Evolutionary conservation across 176 grass and related monocot genomes (phyloP), one percentile per base, ranked within the genome.

Genomic region (Triticum monococcum): DNA sequence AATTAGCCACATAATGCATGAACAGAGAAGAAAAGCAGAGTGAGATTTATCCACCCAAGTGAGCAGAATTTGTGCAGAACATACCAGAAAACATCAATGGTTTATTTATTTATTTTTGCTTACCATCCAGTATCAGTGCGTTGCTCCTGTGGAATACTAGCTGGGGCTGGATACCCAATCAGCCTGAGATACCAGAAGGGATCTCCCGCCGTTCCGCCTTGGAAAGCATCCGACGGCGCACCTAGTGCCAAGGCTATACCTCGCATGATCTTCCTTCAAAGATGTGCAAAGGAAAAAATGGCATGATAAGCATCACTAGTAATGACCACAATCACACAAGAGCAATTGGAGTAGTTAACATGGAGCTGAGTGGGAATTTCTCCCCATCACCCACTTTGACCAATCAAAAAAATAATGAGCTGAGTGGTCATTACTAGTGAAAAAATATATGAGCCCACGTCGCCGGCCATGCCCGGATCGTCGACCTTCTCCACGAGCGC

Each of bases 261-360:
- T 66, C 86, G 82, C 93, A 98, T 96, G 48, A 98, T 98, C 86
- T 95, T 98, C 84, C 96, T 92, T 86, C 92, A 94, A 86, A 98
- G 90, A 82, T 96, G 93, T 98, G 77, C n/a, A 83, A 50, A 50
- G 8, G 6, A 25, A 52, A 68, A 84, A 74, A 38, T 78, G 17
- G 9, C 17, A 20, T 38, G 83, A 84, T 62, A 71, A 79, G 81
- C n/a, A 81, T 31, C 32, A 43, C 9, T 78, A 31, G 12, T 10
- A 3, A 79, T 65, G 32, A 46, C 24, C 65, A 64, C 48, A 43
- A 28, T 8, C 5, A 46, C 18, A 90, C 75, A 81, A 48, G 14
- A 85, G 64, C 46, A 68, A 25, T 78, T 13, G 5, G 41, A 54
- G 16, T 54, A 54, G 4, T 7, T 54, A 54, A 54, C 17, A 54